Base-by-base conservation (phyloP, 2,329 filamentous ascomycete species). In the Macrophomina phaseolina region DNA sequence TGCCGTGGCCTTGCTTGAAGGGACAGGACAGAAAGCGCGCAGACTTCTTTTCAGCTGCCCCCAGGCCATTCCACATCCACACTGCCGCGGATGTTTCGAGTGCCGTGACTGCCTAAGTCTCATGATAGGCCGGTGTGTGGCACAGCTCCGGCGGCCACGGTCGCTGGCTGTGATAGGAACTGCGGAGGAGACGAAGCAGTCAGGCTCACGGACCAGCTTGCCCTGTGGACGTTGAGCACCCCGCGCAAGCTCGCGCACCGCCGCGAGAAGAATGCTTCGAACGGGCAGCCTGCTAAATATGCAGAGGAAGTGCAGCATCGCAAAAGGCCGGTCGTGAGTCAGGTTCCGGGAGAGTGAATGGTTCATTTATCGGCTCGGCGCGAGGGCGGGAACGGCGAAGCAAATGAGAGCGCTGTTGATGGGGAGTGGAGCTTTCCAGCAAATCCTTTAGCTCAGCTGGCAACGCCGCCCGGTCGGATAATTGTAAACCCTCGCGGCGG, bases 371-470 rank as follows among this genome's bases (percentile, higher is more conserved):
- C 14, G 7, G 28, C 23, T 23, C 45, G 56, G 56, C 45, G 56
- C 56, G 45, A 34, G 11, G 56, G 56, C 56, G 42, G 56, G 18
- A 18, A 62, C 45, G 32, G 46, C 38, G 58, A 62, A 61, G 56
- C 56, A 61, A 48, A 46, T 46, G 30, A 61, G 42, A 45, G 28
- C 42, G 42, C 58, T 62, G 58, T 38, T 23, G 58, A 62, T 62
- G 58, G 45, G 56, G 58, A 49, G 58, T 62, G 58, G 58, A 62
- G 58, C 58, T 62, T 46, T n/a, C 32, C 45, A 49, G 58, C 58
- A 62, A 62, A 62, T 62, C 58, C 30, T 62, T 42, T 49, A 62
- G 58, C 58, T 62, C 58, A 62, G 58, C 58, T 62, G 58, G 56
- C 56, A 48, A 28, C 56, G 23, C 18, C 55, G 18, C 18, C 38